Base-by-base conservation (phyloP, 2,329 filamentous ascomycete genomes). In the Chaetomium olivaceum region DNA sequence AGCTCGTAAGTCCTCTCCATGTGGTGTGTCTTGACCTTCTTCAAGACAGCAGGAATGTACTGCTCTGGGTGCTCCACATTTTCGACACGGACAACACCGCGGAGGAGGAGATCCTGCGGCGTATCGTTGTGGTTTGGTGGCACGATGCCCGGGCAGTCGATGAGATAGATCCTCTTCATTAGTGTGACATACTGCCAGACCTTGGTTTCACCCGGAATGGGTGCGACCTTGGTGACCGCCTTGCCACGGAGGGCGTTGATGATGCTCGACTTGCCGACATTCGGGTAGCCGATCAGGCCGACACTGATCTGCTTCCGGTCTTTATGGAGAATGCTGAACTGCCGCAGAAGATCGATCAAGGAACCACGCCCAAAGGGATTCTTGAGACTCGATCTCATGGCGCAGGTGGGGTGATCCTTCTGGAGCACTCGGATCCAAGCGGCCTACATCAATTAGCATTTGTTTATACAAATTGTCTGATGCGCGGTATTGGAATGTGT, bases 281-380 rank as follows among this genome's bases (percentile, higher is more conserved):
- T 99, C 3, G 95, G 95, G 70, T 73, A 74, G 4, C 83, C 83
- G 71, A 96, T 91, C 69, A 96, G 85, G 48, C 94, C 94, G 31
- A 97, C 93, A 3, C 91, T 94, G 58, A 99, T 93, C 76, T 99
- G 95, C 77, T 98, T 98, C 66, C 94, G 87, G 68, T 95, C 91
- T 50, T 89, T 89, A 76, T 98, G 94, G 16, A 99, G 84, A 12
- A 90, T 88, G 2, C 92, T 95, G 75, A 98, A 99, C 80, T 99
- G 95, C 39, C 94, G 87, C 11, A 99, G 85, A 12, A 99, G 87
- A 67, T 92, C 90, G 67, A 99, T 98, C 65, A 98, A 80, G 9
- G 92, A 96, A 21, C 95, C 95, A 79, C 98, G 98, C 68, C 95
- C 95, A 71, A 99, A 99, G 0, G 91, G 93, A 76, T 99, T 97